Conservation (phyloP, 2,329 filamentous ascomycete species). For the Pestalotiopsis sp. region DNA sequence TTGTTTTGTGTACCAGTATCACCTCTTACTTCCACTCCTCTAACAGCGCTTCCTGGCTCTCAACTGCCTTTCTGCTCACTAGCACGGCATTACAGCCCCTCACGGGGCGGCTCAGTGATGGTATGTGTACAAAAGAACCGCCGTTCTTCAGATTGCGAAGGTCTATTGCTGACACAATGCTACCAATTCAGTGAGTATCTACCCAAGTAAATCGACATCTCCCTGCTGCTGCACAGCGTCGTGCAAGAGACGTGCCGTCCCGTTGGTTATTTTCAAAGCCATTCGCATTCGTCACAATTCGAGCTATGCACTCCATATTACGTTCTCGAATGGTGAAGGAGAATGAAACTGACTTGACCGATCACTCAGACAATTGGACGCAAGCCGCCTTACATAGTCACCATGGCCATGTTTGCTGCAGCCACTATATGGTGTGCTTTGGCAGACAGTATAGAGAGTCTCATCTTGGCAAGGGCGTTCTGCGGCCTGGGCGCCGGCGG, state of each 20-base stretch:
- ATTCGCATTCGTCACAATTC: too few species aligned
- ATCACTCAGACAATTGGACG: conserved; percentile 62
- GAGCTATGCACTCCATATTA: not conserved
- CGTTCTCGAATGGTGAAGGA: not conserved
- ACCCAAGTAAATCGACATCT: not conserved
- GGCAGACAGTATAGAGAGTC: conserved; percentile 66
- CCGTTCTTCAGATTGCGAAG: not conserved
- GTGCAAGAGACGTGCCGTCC: too few species aligned
- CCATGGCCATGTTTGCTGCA: conserved; percentile 62
- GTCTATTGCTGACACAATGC: not conserved
- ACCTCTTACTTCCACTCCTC: conserved; percentile 78
- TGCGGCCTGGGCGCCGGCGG: conserved; percentile 77
- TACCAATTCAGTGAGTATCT: not conserved
- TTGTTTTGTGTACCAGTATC: conserved; percentile 43
- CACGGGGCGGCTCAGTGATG: conserved; percentile 72
- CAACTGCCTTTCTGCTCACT: conserved; percentile 77
- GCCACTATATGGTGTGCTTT: conserved; percentile 72
- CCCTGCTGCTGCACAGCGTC: not conserved
- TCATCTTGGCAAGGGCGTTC: conserved; percentile 71
- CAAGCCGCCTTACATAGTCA: conserved; percentile 66
- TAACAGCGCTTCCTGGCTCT: conserved; percentile 81
- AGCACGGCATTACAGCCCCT: conserved; percentile 77
- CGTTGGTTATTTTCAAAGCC: too few species aligned
- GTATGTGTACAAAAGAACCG: not conserved
- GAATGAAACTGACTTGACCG: not conserved